Percentiles rank a stretch among this genome's conserved stretches.
Conservation (phyloP, 495 filamentous ascomycete species). For the Lophiotrema nucula region DNA sequence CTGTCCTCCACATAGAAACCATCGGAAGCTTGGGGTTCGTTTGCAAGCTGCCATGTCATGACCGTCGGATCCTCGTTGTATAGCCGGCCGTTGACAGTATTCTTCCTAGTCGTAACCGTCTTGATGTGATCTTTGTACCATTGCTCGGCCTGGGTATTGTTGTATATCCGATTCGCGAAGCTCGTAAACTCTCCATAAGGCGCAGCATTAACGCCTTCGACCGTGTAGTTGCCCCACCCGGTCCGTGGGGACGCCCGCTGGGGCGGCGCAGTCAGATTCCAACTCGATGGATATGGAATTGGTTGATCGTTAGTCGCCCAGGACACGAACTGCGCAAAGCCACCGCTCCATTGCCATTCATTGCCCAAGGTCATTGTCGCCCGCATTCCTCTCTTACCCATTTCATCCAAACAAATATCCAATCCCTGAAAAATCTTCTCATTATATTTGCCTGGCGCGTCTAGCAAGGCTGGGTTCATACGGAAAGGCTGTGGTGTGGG, state of each 20-base stretch:
- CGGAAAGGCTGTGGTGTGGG: constrained; percentile 34
- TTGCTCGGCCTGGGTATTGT: constrained; percentile 19
- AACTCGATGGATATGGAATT: constrained; percentile 30
- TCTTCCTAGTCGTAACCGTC: constrained; percentile 27
- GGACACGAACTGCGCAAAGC: constrained; percentile 34
- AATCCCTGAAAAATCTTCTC: constrained; percentile 33
- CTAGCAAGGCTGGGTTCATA: constrained; percentile 31
- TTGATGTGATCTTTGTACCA: constrained; percentile 34
- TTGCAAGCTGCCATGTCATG: constrained; percentile 40
- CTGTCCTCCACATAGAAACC: constrained; percentile 16
- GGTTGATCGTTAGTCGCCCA: constrained; percentile 27
- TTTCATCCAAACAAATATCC: constrained; percentile 33
- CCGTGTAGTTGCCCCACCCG: constrained; percentile 34
- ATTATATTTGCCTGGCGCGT: constrained; percentile 31
- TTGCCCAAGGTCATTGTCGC: constrained; percentile 34
- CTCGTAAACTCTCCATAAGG: constrained; percentile 23
- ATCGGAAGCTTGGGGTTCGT: constrained; percentile 33
- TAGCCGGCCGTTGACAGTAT: constrained; percentile 32
- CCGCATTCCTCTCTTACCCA: constrained; percentile 31
- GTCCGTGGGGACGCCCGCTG: constrained; percentile 22
- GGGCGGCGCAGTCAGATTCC: constrained; percentile 31
- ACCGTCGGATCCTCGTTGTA: constrained; percentile 37
- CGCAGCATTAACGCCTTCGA: constrained; percentile 5
- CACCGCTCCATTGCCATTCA: constrained; percentile 36
- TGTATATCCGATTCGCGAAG: constrained; percentile 33